These are phyloP conservation scores for Exserohilum rostratum DNA, from an alignment of 2,329 filamentous ascomycete species.

Conservation along the genomic window DNA sequence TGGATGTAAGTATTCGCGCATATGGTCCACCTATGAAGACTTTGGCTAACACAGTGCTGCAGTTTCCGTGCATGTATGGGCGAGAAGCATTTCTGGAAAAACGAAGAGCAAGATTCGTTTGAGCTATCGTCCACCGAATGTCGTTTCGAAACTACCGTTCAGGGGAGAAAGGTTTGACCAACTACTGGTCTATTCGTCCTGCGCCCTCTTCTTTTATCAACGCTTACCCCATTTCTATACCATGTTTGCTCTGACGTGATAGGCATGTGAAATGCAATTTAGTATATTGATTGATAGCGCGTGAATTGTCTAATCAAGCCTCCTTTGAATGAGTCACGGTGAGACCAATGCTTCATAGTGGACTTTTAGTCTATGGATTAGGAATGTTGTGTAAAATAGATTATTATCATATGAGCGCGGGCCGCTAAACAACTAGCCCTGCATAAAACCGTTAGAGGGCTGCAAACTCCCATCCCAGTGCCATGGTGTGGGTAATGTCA, in stretches of 20 bases:
- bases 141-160: not conserved
- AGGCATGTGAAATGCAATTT: not conserved
- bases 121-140: constrained; percentile 27
- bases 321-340: too few species aligned
- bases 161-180: constrained; percentile 11
- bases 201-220: too few species aligned
- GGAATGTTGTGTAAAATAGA: too few species aligned
- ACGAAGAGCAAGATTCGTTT: constrained; percentile 26
- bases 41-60: not conserved
- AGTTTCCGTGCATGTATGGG: constrained; percentile 29
- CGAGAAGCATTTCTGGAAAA: constrained; percentile 33
- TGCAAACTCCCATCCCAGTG: too few species aligned
- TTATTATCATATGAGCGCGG: too few species aligned
- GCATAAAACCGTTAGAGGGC: too few species aligned
- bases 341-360: too few species aligned
- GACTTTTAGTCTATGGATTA: too few species aligned
- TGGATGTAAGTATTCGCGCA: constrained; percentile 21
- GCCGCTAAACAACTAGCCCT: too few species aligned
- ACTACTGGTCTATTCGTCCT: too few species aligned
- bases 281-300: not conserved
- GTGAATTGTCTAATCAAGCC: too few species aligned
- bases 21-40: not conserved
- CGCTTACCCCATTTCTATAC: not conserved
- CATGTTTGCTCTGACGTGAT: not conserved
- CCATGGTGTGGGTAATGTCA: too few species aligned